These are phyloP conservation scores for Geotrichum europaeum DNA, from an alignment of 1,139 yeast species.

Conservation along the genomic window DNA sequence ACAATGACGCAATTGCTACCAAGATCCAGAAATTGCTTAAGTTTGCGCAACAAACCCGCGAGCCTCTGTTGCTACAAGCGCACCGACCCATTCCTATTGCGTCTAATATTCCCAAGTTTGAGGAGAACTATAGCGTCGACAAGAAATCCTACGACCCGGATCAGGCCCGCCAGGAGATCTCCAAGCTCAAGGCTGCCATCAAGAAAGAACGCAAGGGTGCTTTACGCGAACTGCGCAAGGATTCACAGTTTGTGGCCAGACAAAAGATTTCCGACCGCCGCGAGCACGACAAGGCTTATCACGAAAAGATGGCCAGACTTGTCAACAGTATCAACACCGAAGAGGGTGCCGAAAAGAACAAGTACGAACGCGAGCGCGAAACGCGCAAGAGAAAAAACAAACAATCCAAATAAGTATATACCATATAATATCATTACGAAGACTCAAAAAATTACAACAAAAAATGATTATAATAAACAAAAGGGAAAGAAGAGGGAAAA, in stretches of 20 bases:
- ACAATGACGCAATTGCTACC: constrained; percentile 13
- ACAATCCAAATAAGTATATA: not conserved
- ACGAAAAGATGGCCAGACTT: constrained; percentile 80
- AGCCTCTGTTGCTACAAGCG: constrained; percentile 77
- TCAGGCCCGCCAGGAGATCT: constrained; percentile 71
- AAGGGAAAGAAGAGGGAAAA: not conserved
- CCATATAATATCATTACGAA: not conserved
- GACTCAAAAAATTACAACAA: not conserved
- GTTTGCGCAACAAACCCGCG: constrained; percentile 48
- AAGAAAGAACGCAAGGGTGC: constrained; percentile 90
- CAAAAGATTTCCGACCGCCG: constrained; percentile 78
- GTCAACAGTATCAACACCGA: constrained; percentile 81
- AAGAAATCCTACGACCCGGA: constrained; percentile 86
- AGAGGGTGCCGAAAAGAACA: constrained; percentile 92
- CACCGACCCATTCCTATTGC: constrained; percentile 84
- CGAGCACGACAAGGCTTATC: constrained; percentile 69
- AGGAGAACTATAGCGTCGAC: constrained; percentile 93
- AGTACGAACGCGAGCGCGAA: constrained; percentile 80
- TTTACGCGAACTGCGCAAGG: constrained; percentile 84
- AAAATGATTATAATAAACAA: not conserved
- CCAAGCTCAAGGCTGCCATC: constrained; percentile 74
- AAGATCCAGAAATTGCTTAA: constrained; percentile 48
- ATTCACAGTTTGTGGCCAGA: constrained; percentile 78
- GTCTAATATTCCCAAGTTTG: constrained; percentile 84
- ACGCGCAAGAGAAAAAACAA: constrained; percentile 48